A percentile compares a stretch with the other conserved stretches of the same genome.
Evolutionary conservation across 345 rosid species (phyloP).

Genomic region (Rhodomyrtus tomentosa): DNA sequence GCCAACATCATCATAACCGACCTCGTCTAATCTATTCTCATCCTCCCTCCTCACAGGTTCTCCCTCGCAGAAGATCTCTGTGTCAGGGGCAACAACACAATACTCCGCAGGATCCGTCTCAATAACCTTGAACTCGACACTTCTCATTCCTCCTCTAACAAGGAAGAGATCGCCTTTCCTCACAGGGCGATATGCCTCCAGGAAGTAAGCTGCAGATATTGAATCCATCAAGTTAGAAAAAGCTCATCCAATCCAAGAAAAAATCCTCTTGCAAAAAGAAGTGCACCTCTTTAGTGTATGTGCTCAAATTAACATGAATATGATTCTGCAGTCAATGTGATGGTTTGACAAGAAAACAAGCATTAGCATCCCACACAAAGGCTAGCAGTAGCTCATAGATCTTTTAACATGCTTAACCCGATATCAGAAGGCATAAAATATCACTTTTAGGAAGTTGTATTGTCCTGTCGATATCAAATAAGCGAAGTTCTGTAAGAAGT

Average conservation of each 20-base stretch:
- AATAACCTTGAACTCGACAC: conserved; percentile 80
- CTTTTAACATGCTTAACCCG: not conserved
- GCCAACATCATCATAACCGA: conserved; percentile 97
- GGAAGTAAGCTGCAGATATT: conserved; percentile 67
- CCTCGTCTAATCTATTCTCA: conserved; percentile 83
- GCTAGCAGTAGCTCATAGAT: not conserved
- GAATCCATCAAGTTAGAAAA: conserved; percentile 5
- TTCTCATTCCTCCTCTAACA: conserved; percentile 97
- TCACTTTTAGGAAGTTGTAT: not conserved
- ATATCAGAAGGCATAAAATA: not conserved
- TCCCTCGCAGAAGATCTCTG: conserved; percentile 96
- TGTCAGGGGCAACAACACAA: conserved; percentile 95
- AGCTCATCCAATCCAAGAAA: not conserved
- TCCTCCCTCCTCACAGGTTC: conserved; percentile 93
- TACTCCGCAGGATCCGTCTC: conserved; percentile 88
- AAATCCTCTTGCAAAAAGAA: not conserved
- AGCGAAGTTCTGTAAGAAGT: not conserved
- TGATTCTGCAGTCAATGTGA: not conserved
- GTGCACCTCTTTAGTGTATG: not conserved
- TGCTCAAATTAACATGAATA: not conserved
- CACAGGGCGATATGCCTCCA: conserved; percentile 95
- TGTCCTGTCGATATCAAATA: not conserved
- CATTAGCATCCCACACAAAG: not conserved
- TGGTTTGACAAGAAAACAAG: not conserved
- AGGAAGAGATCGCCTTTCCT: conserved; percentile 93